A percentile compares a stretch with the other conserved stretches of the same genome.
Conservation (phyloP, 2,329 filamentous ascomycete genomes). For the Apiospora pterosperma region DNA sequence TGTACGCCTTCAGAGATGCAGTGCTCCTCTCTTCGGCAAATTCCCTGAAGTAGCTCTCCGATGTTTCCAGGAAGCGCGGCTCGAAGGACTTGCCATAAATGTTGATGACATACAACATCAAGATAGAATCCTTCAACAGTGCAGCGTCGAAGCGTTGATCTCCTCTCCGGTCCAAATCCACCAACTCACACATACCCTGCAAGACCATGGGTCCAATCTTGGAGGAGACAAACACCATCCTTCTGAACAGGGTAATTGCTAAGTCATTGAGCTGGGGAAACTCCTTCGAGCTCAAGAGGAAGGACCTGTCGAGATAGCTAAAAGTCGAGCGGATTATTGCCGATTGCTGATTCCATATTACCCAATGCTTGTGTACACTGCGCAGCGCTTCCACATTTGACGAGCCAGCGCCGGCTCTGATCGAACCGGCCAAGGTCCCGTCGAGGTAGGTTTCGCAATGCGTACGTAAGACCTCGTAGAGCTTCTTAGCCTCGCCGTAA, state of each 20-base stretch:
- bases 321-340: constrained; percentile 85
- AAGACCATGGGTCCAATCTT: constrained; percentile 36
- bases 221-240: constrained; percentile 42
- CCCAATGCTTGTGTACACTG: constrained; percentile 60
- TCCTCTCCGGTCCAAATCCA: constrained; percentile 66
- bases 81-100: constrained; percentile 82
- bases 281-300: constrained; percentile 71
- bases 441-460: constrained; percentile 68
- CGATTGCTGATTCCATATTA: constrained; percentile 73
- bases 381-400: constrained; percentile 64
- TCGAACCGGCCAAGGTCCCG: constrained; percentile 51
- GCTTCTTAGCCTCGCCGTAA: constrained; percentile 64
- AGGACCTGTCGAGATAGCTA: constrained; percentile 90
- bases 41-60: constrained; percentile 62
- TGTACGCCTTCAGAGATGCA: constrained; percentile 70
- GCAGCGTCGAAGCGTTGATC: constrained; percentile 54
- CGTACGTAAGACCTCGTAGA: constrained; percentile 64
- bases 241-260: constrained; percentile 72
- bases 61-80: constrained; percentile 64
- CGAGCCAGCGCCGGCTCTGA: constrained; percentile 46
- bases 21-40: constrained; percentile 67
- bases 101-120: constrained; percentile 80
- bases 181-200: constrained; percentile 69
- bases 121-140: constrained; percentile 71
- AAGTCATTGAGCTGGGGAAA: constrained; percentile 75